Conservation (phyloP, 169 alveolate genomes). For the Babesia gibsoni region DNA sequence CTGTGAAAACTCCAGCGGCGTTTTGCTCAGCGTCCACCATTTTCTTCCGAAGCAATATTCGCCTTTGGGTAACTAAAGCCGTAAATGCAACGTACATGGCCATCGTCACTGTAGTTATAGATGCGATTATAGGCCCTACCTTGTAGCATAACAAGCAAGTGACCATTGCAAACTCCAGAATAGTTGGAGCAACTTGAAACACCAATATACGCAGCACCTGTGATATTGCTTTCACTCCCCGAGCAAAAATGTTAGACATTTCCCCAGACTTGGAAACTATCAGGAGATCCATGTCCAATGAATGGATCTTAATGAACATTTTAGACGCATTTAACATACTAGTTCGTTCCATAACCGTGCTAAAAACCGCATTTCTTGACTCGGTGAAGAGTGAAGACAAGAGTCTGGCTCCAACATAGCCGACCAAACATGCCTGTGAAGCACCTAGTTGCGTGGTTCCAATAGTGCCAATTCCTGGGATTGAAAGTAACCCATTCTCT, state of each 20-base stretch:
- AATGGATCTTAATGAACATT: conserved; percentile 74
- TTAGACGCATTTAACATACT: conserved; percentile 68
- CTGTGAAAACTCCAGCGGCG: conserved; percentile 77
- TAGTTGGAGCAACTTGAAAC: conserved; percentile 77
- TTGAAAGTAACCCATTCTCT: not conserved
- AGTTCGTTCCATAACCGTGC: conserved; percentile 70
- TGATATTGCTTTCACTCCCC: conserved; percentile 77
- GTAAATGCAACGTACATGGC: conserved; percentile 74
- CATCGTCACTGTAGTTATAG: conserved; percentile 78
- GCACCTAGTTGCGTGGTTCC: conserved; percentile 22
- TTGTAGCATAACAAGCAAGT: conserved; percentile 75
- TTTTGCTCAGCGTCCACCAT: conserved; percentile 81
- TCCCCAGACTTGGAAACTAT: conserved; percentile 75
- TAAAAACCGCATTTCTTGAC: conserved; percentile 71
- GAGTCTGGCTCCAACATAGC: conserved; percentile 23
- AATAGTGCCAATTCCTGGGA: conserved; percentile 20
- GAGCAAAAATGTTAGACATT: conserved; percentile 65
- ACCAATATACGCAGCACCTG: conserved; percentile 71
- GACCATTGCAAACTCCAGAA: conserved; percentile 78
- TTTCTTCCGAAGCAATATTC: conserved; percentile 74
- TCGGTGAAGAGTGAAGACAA: conserved; percentile 63
- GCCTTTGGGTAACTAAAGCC: conserved; percentile 74
- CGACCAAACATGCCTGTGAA: conserved; percentile 37
- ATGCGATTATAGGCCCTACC: conserved; percentile 78
- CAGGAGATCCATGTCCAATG: conserved; percentile 69